These are phyloP conservation scores for Hondaea fermentalgiana DNA, from an alignment of 108 stramenopile species.

Conservation along the genomic window DNA sequence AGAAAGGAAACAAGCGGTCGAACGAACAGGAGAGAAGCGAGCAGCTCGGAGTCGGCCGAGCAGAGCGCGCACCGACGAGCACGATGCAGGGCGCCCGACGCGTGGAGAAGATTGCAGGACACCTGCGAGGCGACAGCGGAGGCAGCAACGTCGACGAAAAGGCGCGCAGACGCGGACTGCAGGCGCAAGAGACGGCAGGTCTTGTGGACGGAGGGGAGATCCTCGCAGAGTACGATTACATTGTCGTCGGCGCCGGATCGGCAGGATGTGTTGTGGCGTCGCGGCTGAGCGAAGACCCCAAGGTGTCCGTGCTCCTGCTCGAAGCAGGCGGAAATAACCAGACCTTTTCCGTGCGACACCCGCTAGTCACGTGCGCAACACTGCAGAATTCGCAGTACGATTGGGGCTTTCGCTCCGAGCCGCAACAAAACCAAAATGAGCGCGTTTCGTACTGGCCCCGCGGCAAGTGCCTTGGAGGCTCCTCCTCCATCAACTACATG, in stretches of 20 bases:
- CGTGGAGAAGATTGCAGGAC: neutral
- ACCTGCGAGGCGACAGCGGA: neutral
- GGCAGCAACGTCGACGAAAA: neutral
- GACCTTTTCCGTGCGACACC: neutral
- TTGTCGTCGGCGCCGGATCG: constrained; percentile 67
- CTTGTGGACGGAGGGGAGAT: neutral
- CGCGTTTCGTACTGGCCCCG: constrained; percentile 34
- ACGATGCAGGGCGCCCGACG: neutral
- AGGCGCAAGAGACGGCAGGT: neutral
- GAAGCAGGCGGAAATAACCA: constrained; percentile 35
- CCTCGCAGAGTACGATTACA: constrained; percentile 51
- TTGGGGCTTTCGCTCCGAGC: neutral
- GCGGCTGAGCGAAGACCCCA: constrained; percentile 34
- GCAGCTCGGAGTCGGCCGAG: no score
- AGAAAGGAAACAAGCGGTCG: no score
- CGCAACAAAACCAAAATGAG: neutral
- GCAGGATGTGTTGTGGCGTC: constrained; percentile 66
- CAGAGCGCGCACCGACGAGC: no score
- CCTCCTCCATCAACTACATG: constrained; percentile 49
- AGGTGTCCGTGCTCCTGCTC: constrained; percentile 37
- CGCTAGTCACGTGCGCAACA: neutral
- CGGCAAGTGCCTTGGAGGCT: constrained; percentile 57
- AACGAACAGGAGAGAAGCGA: no score
- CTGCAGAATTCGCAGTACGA: neutral
- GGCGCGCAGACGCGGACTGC: neutral